Conservation (phyloP, 768 basidiomycete genomes). For the Boletus rex-veris region DNA sequence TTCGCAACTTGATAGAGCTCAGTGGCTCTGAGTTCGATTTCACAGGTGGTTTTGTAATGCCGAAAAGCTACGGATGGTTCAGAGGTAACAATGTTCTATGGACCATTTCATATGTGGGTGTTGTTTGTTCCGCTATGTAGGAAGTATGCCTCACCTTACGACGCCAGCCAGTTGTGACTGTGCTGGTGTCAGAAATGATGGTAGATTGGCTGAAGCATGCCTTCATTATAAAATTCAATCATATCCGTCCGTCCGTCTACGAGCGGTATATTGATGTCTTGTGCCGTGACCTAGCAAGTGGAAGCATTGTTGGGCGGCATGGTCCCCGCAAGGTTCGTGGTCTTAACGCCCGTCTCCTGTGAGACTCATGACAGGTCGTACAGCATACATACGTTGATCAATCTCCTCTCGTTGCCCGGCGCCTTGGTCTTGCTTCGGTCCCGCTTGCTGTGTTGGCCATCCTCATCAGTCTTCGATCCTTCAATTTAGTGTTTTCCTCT, state of each 20-base stretch:
- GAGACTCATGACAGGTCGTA: slow-evolving; percentile 2
- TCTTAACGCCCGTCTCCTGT: not conserved
- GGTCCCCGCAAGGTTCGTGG: slow-evolving; percentile 63
- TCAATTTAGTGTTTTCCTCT: slow-evolving; percentile 56
- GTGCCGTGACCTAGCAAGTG: slow-evolving; percentile 86
- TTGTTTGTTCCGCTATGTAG: slow-evolving; percentile 7
- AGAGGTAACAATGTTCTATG: slow-evolving; percentile 74
- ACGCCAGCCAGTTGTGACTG: slow-evolving; percentile 82
- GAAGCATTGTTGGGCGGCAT: slow-evolving; percentile 63
- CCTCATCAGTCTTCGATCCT: slow-evolving; percentile 71
- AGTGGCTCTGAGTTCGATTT: slow-evolving; percentile 87
- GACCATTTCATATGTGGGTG: slow-evolving; percentile 85
- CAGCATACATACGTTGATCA: slow-evolving; percentile 93
- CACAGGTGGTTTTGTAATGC: slow-evolving; percentile 64
- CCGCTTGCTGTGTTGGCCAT: slow-evolving; percentile 84
- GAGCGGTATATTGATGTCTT: slow-evolving; percentile 94
- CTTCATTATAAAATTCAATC: slow-evolving; percentile 99
- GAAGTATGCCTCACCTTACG: not conserved
- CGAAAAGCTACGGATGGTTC: slow-evolving; percentile 83
- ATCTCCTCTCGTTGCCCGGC: slow-evolving; percentile 88
- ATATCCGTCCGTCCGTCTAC: slow-evolving; percentile 92
- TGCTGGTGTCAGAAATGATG: slow-evolving; percentile 85
- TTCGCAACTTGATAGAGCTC: slow-evolving; percentile 93
- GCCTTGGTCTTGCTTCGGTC: slow-evolving; percentile 90
- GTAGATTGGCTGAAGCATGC: slow-evolving; percentile 99